Evolutionary conservation across 768 basidiomycete species (phyloP).

Genomic region (Trametes cubensis): DNA sequence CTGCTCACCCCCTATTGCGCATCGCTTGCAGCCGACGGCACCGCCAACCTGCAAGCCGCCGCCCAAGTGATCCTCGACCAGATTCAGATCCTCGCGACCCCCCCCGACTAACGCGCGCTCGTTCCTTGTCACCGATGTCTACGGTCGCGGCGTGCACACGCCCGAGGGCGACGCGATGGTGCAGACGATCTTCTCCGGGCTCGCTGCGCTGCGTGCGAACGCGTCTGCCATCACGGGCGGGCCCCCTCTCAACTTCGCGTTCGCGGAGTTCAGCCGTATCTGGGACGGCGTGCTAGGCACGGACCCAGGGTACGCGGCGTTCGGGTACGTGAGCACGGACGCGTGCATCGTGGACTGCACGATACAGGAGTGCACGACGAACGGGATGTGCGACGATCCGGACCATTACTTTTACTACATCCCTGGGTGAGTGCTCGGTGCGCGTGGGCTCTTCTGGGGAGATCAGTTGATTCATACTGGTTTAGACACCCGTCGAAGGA

Average conservation of each 20-base stretch:
- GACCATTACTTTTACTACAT: constrained; percentile 60
- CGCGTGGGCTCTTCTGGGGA: too few relatives aligned
- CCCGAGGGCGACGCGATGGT: constrained; percentile 50
- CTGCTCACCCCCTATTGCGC: too few relatives aligned
- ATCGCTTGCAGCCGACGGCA: constrained; percentile 44
- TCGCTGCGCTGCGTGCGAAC: constrained; percentile 39
- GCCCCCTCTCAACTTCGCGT: too few relatives aligned
- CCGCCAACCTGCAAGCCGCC: constrained; percentile 46
- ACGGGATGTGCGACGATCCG: constrained; percentile 33
- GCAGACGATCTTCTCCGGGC: constrained; percentile 47
- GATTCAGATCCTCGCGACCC: constrained; percentile 48
- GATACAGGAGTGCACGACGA: constrained; percentile 22
- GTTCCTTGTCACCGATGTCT: constrained; percentile 47
- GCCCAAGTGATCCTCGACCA: too few relatives aligned
- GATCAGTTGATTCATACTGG: neutral
- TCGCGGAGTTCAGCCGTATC: constrained; percentile 51
- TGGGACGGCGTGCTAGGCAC: constrained; percentile 52
- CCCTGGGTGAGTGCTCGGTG: constrained; percentile 48
- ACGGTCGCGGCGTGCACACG: too few relatives aligned
- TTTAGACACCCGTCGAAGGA: constrained; percentile 53
- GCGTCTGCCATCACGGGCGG: constrained; percentile 10
- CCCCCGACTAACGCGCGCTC: constrained; percentile 54
- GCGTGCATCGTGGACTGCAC: constrained; percentile 25
- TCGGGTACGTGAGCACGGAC: constrained; percentile 47
- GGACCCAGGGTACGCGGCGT: constrained; percentile 48